These are phyloP conservation scores for Friedmanniomyces simplex DNA, from an alignment of 495 filamentous ascomycete species.

Conservation along the genomic window DNA sequence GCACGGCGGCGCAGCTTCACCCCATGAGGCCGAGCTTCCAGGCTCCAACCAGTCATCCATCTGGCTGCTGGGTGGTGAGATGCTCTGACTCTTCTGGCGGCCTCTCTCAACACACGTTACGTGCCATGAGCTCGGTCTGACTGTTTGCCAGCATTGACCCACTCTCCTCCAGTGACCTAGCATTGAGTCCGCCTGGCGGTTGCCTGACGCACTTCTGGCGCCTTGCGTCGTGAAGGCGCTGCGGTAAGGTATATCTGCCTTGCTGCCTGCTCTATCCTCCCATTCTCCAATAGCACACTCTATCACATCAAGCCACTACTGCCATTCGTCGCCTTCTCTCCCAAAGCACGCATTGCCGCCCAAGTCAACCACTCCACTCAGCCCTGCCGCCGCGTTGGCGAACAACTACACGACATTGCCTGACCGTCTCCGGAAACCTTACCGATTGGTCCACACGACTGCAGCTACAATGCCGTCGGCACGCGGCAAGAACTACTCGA, in stretches of 20 bases:
- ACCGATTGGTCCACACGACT: not conserved
- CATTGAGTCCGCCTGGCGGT: not conserved
- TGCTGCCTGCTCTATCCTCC: not conserved
- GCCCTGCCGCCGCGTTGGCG: not conserved
- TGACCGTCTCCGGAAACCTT: not conserved
- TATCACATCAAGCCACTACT: not conserved
- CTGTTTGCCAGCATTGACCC: not conserved
- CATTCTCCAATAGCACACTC: slow-evolving; percentile 8
- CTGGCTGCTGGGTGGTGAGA: not conserved
- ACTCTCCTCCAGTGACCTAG: not conserved
- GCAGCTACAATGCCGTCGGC: slow-evolving; percentile 10
- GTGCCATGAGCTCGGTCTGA: not conserved
- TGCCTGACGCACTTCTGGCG: not conserved
- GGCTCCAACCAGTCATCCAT: not conserved
- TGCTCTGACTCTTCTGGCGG: not conserved
- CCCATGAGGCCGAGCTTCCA: not conserved
- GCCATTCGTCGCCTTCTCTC: slow-evolving; percentile 13
- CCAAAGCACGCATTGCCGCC: not conserved
- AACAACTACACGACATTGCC: not conserved
- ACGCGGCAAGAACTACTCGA: not conserved
- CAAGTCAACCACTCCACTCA: slow-evolving; percentile 6
- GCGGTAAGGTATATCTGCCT: slow-evolving; percentile 5
- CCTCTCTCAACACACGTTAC: not conserved
- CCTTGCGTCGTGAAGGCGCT: not conserved
- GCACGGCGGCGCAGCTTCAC: not conserved